phyloP scores from a whole-genome alignment of 495 filamentous ascomycete genomes.

The Astrothelium macrocarpum region DNA sequence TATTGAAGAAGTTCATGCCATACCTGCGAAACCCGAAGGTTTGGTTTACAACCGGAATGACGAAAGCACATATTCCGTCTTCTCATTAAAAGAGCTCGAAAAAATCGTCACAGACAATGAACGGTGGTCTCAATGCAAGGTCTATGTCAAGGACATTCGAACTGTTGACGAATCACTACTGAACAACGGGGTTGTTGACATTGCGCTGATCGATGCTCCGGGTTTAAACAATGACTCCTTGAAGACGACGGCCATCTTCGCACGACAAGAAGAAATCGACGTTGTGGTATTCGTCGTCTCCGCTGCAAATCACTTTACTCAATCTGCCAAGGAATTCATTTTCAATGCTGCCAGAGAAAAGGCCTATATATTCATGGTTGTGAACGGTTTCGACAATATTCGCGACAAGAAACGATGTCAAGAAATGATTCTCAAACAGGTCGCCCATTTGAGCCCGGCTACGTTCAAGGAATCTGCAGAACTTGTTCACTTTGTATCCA shows the following conservation, averaged over 20 bases:
- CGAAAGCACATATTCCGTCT: conserved; percentile 88
- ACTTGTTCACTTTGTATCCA: conserved; percentile 95
- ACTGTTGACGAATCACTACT: conserved; percentile 87
- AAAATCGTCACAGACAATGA: conserved; percentile 81
- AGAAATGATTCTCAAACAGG: conserved; percentile 85
- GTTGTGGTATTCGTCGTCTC: conserved; percentile 98
- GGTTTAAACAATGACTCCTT: conserved; percentile 91
- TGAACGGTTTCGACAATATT: conserved; percentile 94
- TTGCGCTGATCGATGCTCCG: conserved; percentile 92
- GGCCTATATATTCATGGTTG: conserved; percentile 97
- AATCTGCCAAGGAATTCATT: conserved; percentile 94
- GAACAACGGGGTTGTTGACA: conserved; percentile 96
- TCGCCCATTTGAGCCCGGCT: conserved; percentile 70
- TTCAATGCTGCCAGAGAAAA: conserved; percentile 92
- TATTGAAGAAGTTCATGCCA: conserved; percentile 89
- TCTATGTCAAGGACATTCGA: conserved; percentile 88
- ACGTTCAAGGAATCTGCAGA: conserved; percentile 90
- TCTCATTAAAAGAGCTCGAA: conserved; percentile 63
- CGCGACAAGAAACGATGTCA: conserved; percentile 78
- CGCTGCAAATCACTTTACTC: conserved; percentile 93
- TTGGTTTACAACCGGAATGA: conserved; percentile 74
- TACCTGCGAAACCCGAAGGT: conserved; percentile 56
- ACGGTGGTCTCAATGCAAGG: conserved; percentile 86
- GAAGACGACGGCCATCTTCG: conserved; percentile 94
- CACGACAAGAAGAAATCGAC: conserved; percentile 95